Evolutionary conservation across 495 filamentous ascomycete species (phyloP).

Genomic region (Neurospora sublineolata): DNA sequence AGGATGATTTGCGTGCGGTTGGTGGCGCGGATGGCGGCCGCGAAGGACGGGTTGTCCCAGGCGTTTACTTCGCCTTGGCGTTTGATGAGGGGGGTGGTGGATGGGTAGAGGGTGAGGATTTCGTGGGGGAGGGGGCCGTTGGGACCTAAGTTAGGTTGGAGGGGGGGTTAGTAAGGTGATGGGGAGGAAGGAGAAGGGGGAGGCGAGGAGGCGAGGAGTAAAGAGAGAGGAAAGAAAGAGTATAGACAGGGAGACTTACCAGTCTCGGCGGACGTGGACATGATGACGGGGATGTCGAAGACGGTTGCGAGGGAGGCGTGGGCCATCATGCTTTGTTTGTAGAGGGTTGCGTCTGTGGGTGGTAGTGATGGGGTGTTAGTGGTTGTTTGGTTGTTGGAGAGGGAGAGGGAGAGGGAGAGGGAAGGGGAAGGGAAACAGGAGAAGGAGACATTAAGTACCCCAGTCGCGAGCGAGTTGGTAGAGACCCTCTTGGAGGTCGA

Average conservation of each 20-base stretch:
- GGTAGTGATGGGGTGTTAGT: neutral
- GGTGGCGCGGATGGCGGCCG: constrained; percentile 50
- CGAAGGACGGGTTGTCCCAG: constrained; percentile 68
- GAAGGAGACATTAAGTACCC: constrained; percentile 3
- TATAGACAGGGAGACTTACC: constrained; percentile 12
- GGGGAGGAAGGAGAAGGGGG: neutral
- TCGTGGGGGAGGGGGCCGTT: constrained; percentile 65
- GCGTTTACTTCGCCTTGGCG: constrained; percentile 69
- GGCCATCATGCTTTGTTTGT: constrained; percentile 55
- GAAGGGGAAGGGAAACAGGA: too few species aligned
- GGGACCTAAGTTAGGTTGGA: constrained; percentile 30
- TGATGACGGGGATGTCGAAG: constrained; percentile 57
- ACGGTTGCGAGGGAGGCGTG: constrained; percentile 55
- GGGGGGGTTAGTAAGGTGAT: neutral
- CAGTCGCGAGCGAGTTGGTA: constrained; percentile 54
- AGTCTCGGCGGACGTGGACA: constrained; percentile 56
- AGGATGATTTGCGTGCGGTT: constrained; percentile 63
- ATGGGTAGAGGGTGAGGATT: constrained; percentile 51
- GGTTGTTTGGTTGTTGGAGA: neutral
- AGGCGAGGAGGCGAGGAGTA: neutral
- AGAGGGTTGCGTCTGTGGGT: constrained; percentile 39
- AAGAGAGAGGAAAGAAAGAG: too few species aligned
- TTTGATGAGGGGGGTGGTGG: constrained; percentile 51
- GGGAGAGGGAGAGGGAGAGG: neutral
- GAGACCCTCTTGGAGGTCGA: constrained; percentile 65